phyloP scores from a whole-genome alignment of 2,329 filamentous ascomycete species.

The Talaromyces sp. region DNA sequence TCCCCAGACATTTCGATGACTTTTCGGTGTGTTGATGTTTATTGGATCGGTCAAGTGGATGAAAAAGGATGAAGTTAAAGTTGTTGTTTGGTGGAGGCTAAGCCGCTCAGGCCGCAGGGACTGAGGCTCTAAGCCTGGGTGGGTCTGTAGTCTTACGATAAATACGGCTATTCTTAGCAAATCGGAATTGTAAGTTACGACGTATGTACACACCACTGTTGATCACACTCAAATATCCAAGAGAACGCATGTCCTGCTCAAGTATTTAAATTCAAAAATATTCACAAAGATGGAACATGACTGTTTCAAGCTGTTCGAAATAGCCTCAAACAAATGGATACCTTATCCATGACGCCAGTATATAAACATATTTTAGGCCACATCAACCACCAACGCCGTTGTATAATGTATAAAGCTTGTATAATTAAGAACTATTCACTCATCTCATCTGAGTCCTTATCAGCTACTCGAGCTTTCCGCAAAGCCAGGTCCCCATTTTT shows the following conservation, averaged over 20 bases:
- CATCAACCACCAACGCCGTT: background rate
- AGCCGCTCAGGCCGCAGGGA: background rate
- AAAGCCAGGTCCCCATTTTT: conserved; percentile 40
- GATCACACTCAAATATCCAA: background rate
- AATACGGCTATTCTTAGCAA: background rate
- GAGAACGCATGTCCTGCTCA: background rate
- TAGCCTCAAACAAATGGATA: background rate
- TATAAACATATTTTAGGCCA: background rate
- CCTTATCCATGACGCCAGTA: background rate
- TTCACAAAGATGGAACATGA: background rate
- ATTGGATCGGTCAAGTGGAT: background rate
- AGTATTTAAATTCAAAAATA: background rate
- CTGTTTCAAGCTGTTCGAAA: background rate
- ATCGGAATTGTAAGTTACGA: background rate
- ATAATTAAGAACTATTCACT: background rate
- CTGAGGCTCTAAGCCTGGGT: background rate
- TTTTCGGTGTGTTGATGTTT: background rate
- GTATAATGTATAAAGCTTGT: background rate
- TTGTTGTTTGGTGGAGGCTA: background rate
- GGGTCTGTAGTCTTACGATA: background rate
- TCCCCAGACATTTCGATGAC: conserved; percentile 32
- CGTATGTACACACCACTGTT: background rate
- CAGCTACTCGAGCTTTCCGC: conserved; percentile 30
- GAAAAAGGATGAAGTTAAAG: background rate
- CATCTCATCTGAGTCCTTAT: conserved; percentile 21